Evolutionary conservation across 805 yeast species (phyloP).

Genomic region (Lachancea sp.): DNA sequence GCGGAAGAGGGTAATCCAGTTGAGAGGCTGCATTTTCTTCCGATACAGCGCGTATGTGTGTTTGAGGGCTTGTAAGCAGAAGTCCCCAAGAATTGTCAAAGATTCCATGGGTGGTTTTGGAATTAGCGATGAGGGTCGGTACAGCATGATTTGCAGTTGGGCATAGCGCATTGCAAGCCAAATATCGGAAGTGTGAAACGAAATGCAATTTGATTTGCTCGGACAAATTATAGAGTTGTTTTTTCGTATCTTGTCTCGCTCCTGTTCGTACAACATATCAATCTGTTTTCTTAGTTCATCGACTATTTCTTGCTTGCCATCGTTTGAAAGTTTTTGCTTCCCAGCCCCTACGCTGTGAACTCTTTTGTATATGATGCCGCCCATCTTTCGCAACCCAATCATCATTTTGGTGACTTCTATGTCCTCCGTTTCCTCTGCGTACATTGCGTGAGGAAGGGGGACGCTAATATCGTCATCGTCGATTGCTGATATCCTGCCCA

Average conservation of each 20-base stretch:
- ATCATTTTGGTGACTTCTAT: conserved; percentile 38
- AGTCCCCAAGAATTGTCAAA: conserved; percentile 39
- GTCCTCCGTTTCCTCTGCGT: conserved; percentile 38
- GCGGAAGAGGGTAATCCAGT: conserved; percentile 45
- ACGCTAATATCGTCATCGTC: conserved; percentile 46
- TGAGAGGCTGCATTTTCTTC: conserved; percentile 40
- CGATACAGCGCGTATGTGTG: conserved; percentile 42
- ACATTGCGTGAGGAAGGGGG: conserved; percentile 36
- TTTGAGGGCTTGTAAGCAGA: conserved; percentile 41
- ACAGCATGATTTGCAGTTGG: conserved; percentile 40
- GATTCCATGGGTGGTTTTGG: conserved; percentile 40
- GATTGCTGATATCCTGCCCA: conserved; percentile 45
- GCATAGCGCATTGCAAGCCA: conserved; percentile 40
- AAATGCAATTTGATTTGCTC: conserved; percentile 15
- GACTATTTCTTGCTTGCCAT: conserved; percentile 33
- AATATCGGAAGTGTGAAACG: conserved; percentile 32
- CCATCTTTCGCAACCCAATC: conserved; percentile 40
- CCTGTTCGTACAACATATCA: conserved; percentile 25
- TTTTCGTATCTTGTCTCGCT: conserved; percentile 21
- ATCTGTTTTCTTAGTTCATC: conserved; percentile 32
- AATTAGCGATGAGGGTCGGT: conserved; percentile 44
- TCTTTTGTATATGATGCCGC: conserved; percentile 40
- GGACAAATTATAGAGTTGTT: conserved; percentile 15
- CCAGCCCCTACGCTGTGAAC: conserved; percentile 42
- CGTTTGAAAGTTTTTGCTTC: conserved; percentile 25